These are phyloP conservation scores for Leccinum fallax DNA, from an alignment of 1,284 basidiomycete species.

Conservation along the genomic window DNA sequence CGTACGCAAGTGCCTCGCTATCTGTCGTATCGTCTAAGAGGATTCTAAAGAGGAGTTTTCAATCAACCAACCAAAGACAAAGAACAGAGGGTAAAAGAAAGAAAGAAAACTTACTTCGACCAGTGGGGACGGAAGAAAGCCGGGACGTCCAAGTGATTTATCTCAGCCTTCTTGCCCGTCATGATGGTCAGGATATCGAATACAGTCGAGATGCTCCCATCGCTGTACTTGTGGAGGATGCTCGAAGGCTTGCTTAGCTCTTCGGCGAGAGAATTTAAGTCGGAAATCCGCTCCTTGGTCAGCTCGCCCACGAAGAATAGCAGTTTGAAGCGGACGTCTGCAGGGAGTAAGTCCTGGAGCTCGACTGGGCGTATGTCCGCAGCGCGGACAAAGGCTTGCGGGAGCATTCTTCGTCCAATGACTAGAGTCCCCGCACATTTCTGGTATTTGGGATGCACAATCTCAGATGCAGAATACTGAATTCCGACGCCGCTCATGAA, in stretches of 20 bases:
- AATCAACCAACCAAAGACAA: not conserved
- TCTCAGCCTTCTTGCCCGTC: not conserved
- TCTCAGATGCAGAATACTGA: not conserved
- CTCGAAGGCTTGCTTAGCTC: not conserved
- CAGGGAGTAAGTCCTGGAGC: not conserved
- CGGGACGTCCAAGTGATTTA: not conserved
- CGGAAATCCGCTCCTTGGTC: not conserved
- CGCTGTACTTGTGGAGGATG: not conserved
- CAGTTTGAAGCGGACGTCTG: conserved; percentile 1
- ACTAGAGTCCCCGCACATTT: not conserved
- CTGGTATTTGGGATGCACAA: not conserved
- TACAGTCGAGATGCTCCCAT: not conserved
- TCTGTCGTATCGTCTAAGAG: conserved; percentile 1
- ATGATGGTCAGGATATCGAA: conserved; percentile 1
- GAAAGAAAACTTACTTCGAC: not conserved
- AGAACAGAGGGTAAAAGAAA: not conserved
- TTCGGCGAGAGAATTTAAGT: not conserved
- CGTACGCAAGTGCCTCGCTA: not conserved
- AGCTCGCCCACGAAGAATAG: not conserved
- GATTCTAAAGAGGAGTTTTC: not conserved
- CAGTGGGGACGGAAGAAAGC: conserved; percentile 1
- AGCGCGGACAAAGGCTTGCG: not conserved
- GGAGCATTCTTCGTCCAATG: not conserved
- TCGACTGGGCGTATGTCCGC: not conserved
- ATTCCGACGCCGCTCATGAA: not conserved